Base-by-base conservation (phyloP, 768 basidiomycete species). In the Lenzites betulinus region DNA sequence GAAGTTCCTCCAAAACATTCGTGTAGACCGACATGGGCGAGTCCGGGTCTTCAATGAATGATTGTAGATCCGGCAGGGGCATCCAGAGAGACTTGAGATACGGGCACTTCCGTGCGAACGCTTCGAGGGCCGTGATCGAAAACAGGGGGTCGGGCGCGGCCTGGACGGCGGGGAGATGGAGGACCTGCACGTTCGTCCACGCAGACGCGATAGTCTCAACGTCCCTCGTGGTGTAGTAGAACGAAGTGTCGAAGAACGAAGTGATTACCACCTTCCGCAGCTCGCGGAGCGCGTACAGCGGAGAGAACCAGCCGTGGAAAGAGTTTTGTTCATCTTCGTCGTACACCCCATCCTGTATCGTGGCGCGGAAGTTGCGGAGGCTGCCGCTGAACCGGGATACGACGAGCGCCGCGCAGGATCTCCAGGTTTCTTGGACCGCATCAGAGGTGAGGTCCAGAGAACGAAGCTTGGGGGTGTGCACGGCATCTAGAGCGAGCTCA, bases 291-390 rank as follows among this genome's bases (percentile, higher is more conserved):
- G 48, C 39, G 39, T 51, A 58, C 38, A 58, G n/a, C 18, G 56
- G 48, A 12, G 48, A 41, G 47, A 58, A 58, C 48, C 48, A 50
- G 38, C 30, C 56, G 28, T 50, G 36, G 56, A 58, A 58, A 11
- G 26, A 23, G n/a, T 15, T 42, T 13, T 36, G 1, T 25, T 11
- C 8, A 15, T 49, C 13, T 8, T 18, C 7, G 18, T 50, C 56
- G 28, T 42, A 11, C n/a, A 16, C 20, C 0, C 11, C 26, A 9
- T 42, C 48, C 20, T 49, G 48, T n/a, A 58, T 20, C 9, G 39
- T 26, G 5, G 18, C 16, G 13, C 11, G 12, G 48, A 58, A 1
- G 9, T 20, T 7, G 18, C 39, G 23, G n/a, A 58, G 49, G 13
- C 39, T 38, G 11, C 7, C 12, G 18, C 28, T 49, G 12, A 58